Percentiles rank a stretch among this genome's conserved stretches.
phyloP scores from a whole-genome alignment of 192 early-diverging fungal genomes.

The Funneliformis geosporum region DNA sequence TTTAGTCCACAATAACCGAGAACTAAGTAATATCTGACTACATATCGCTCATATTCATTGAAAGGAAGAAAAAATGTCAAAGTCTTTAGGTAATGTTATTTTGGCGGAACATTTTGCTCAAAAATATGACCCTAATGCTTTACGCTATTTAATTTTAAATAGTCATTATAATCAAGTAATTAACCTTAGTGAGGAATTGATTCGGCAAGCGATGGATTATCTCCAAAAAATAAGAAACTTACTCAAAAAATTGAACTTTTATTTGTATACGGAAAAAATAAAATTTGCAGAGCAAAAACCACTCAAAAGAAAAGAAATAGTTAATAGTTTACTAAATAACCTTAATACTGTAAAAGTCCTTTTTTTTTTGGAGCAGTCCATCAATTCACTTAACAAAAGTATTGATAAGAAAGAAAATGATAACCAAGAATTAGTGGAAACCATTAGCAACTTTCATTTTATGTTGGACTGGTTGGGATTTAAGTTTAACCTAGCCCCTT shows the following conservation, averaged over 20 bases:
- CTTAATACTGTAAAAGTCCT: not conserved
- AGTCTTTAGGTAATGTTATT: not conserved
- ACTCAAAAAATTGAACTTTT: conserved; percentile 2
- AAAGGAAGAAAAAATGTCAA: conserved; percentile 5
- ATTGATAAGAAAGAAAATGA: not conserved
- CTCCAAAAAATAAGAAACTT: not conserved
- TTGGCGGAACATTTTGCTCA: not conserved
- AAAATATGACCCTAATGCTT: not conserved
- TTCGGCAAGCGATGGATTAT: not conserved
- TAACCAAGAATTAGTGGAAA: too few relatives aligned
- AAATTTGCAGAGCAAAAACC: not conserved
- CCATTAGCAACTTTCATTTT: too few relatives aligned
- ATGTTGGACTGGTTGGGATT: too few relatives aligned
- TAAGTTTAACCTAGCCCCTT: too few relatives aligned
- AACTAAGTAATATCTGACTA: not conserved
- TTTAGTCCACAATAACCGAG: not conserved
- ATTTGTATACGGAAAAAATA: not conserved
- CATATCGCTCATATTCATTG: conserved; percentile 6
- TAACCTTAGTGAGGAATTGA: conserved; percentile 6
- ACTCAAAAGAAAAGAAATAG: not conserved
- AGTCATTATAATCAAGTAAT: conserved; percentile 9
- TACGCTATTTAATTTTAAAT: not conserved
- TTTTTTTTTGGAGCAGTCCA: conserved; percentile 5
- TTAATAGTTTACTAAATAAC: not conserved
- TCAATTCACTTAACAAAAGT: not conserved